Evolutionary conservation across 352 stramenopile species (phyloP).

Genomic region (Thraustochytrium sp.): DNA sequence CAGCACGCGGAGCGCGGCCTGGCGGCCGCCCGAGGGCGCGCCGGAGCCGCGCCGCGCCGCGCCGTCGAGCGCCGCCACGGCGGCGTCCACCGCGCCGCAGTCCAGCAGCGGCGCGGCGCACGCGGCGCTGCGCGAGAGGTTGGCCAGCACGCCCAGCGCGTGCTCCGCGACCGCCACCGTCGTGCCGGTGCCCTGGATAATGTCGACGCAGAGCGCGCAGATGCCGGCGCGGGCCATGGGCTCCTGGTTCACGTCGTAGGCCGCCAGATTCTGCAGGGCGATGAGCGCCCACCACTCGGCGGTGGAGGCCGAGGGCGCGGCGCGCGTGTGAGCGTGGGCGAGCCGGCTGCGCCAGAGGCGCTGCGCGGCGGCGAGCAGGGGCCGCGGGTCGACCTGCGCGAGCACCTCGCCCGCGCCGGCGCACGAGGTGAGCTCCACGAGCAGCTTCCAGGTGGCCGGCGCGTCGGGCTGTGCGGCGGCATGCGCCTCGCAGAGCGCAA

Average conservation of each 20-base stretch:
- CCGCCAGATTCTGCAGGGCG: not conserved
- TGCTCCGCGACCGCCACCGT: not conserved
- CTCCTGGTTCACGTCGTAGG: not conserved
- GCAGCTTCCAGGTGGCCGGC: not conserved
- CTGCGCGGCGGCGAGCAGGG: not conserved
- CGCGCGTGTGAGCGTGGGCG: not conserved
- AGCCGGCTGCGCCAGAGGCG: not conserved
- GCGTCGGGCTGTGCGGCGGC: not conserved
- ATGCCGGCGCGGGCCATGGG: not conserved
- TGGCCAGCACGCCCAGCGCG: not conserved
- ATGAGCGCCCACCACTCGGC: constrained; percentile 6
- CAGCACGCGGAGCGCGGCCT: not conserved
- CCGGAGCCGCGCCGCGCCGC: not conserved
- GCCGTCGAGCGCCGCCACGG: not conserved
- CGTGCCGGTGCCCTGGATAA: not conserved
- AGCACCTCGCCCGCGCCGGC: not conserved
- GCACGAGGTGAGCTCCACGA: not conserved
- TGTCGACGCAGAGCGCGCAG: not conserved
- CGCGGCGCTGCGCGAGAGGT: not conserved
- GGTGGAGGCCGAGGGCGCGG: not conserved
- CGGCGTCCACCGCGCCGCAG: not conserved
- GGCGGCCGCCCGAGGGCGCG: not conserved
- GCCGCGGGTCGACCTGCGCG: not conserved
- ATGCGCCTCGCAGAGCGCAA: not conserved
- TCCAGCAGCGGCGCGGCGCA: not conserved